Conservation (phyloP, 2,329 filamentous ascomycete species). For the Botrytis elliptica region DNA sequence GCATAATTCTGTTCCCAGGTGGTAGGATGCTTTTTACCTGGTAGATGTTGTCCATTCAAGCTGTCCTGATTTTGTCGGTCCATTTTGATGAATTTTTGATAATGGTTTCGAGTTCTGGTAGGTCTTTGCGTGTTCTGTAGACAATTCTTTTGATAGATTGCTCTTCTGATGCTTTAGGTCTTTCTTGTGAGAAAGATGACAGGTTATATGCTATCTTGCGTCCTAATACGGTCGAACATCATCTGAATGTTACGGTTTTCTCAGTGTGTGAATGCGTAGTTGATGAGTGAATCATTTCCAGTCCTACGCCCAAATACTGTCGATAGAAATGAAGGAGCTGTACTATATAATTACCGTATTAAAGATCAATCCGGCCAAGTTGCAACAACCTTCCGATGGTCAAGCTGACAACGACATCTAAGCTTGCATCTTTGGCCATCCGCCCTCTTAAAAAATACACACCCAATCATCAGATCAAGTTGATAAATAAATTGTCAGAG, state of each 20-base stretch:
- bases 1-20: neutral
- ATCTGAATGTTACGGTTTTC: neutral
- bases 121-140: neutral
- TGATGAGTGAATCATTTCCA: neutral
- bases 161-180: neutral
- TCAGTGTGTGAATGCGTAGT: neutral
- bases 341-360: neutral
- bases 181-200: neutral
- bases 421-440: neutral
- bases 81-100: neutral
- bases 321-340: neutral
- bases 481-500: neutral
- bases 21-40: neutral
- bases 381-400: neutral
- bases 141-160: neutral
- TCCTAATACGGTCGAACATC: neutral
- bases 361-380: neutral
- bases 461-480: neutral
- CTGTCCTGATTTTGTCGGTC: neutral
- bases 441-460: neutral
- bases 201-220: neutral
- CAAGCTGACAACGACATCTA: neutral
- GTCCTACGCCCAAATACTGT: neutral
- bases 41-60: neutral
- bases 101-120: neutral